Conservation (phyloP, 805 yeast genomes). For the Metschnikowia matae region DNA sequence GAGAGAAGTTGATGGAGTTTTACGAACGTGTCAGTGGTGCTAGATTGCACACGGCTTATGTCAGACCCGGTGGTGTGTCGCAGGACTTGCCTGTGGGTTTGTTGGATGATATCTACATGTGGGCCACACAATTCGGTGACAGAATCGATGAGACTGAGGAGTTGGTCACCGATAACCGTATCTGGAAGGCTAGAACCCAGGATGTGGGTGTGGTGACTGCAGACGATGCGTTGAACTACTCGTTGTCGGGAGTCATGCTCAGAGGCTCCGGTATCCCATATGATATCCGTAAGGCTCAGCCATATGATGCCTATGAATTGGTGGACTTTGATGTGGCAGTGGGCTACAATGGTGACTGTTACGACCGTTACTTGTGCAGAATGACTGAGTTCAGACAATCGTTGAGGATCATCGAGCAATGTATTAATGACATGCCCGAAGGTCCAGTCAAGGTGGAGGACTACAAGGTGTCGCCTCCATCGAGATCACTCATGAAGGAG, state of each 20-base stretch:
- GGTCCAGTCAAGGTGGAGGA: conserved; percentile 92
- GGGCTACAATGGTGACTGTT: conserved; percentile 85
- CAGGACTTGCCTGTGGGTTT: conserved; percentile 85
- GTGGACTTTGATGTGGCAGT: conserved; percentile 87
- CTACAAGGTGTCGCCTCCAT: conserved; percentile 78
- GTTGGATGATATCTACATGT: conserved; percentile 87
- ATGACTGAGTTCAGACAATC: conserved; percentile 93
- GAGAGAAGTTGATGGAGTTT: conserved; percentile 90
- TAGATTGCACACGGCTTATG: conserved; percentile 81
- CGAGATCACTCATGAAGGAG: conserved; percentile 78
- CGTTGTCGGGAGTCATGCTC: conserved; percentile 82
- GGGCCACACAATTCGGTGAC: conserved; percentile 95
- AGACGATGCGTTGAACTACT: conserved; percentile 80
- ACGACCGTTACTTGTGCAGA: conserved; percentile 82
- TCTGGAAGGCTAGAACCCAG: conserved; percentile 84
- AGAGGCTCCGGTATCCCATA: conserved; percentile 88
- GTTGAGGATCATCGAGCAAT: conserved; percentile 82
- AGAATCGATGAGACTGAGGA: conserved; percentile 89
- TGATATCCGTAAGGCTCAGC: conserved; percentile 81
- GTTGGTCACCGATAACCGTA: conserved; percentile 83
- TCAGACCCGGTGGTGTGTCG: conserved; percentile 89
- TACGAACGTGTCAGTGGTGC: conserved; percentile 91
- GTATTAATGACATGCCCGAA: conserved; percentile 87
- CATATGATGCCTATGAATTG: conserved; percentile 83
- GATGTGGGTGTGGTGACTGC: conserved; percentile 80